A percentile compares a stretch with the other conserved stretches of the same genome.
These are phyloP conservation scores for Phylloporus sp. DNA, from an alignment of 768 basidiomycete genomes.

Conservation along the genomic window DNA sequence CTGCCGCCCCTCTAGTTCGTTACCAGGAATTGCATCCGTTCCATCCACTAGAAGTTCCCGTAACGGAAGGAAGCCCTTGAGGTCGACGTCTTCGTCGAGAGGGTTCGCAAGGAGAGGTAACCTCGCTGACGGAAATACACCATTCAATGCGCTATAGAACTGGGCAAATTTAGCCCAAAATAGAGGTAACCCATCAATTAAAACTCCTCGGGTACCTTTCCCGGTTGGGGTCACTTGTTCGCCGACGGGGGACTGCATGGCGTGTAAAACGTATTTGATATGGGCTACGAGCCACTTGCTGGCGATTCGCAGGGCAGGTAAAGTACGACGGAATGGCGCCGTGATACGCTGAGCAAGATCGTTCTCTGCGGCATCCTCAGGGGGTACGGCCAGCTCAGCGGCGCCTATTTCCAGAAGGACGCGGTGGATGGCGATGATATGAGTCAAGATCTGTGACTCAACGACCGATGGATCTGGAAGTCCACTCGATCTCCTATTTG, in stretches of 20 bases:
- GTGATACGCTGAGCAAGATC: slow-evolving; percentile 80
- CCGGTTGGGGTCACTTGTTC: slow-evolving; percentile 5
- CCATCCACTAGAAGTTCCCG: slow-evolving; percentile 48
- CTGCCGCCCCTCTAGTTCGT: slow-evolving; percentile 20
- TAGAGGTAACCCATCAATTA: slow-evolving; percentile 34
- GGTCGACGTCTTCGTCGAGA: slow-evolving; percentile 87
- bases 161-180: slow-evolving; percentile 74
- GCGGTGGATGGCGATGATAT: slow-evolving; percentile 61
- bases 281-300: slow-evolving; percentile 88
- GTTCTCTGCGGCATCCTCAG: slow-evolving; percentile 48
- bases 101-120: slow-evolving; percentile 55
- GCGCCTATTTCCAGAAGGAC: slow-evolving; percentile 62
- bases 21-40: slow-evolving; percentile 14
- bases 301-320: slow-evolving; percentile 82
- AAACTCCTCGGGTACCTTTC: slow-evolving; percentile 16
- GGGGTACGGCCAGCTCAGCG: slow-evolving; percentile 51
- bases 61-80: slow-evolving; percentile 83
- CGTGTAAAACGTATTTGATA: slow-evolving; percentile 56
- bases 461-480: slow-evolving; percentile 32
- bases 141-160: slow-evolving; percentile 57
- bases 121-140: slow-evolving; percentile 61
- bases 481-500: slow-evolving; percentile 23
- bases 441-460: slow-evolving; percentile 63
- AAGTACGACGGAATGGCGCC: slow-evolving; percentile 75
- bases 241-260: slow-evolving; percentile 30